phyloP scores from a whole-genome alignment of 345 rosid genomes.

The Rhodomyrtus tomentosa region DNA sequence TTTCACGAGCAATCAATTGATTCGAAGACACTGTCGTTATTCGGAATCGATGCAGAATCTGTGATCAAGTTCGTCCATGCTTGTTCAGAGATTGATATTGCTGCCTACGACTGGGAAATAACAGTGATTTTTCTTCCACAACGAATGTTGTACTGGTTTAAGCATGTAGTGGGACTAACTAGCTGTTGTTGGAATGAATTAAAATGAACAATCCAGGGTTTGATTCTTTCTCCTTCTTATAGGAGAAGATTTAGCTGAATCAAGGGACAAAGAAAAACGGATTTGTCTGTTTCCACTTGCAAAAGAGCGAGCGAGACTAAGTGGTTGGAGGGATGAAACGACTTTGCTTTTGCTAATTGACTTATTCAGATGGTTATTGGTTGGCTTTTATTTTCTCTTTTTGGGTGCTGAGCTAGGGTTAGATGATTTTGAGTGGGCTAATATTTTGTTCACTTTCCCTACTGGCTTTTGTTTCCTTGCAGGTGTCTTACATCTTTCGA shows the following conservation, averaged over 20 bases:
- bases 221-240: background rate
- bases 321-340: background rate
- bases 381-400: background rate
- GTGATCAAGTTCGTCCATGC: background rate
- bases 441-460: background rate
- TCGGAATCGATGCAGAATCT: background rate
- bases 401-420: background rate
- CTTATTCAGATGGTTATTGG: background rate
- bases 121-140: background rate
- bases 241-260: background rate
- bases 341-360: background rate
- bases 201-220: background rate
- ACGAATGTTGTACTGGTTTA: background rate
- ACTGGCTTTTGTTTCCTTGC: slow-evolving; percentile 1
- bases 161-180: background rate
- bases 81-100: background rate
- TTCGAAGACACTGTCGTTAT: background rate
- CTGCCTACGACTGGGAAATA: background rate
- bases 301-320: background rate
- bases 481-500: slow-evolving; percentile 79
- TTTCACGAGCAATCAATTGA: background rate
- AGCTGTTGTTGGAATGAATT: background rate
- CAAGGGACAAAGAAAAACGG: background rate
- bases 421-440: background rate
- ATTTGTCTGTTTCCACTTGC: background rate